Evolutionary conservation across 2,329 filamentous ascomycete species (phyloP).

Genomic region (Myriosclerotinia curreyana): DNA sequence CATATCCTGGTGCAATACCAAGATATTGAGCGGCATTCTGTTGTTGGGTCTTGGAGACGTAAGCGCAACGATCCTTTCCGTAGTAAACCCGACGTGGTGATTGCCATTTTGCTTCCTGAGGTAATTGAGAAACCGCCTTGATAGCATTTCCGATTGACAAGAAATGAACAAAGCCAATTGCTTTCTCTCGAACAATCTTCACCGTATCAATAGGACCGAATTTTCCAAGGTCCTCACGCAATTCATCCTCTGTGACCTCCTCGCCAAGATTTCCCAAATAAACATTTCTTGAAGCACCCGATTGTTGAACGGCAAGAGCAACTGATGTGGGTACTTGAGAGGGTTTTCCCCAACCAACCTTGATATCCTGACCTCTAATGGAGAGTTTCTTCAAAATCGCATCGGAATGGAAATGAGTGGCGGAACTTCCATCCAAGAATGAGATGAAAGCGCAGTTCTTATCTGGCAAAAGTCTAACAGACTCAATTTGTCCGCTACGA

Average conservation of each 20-base stretch:
- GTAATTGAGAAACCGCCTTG: conserved; percentile 94
- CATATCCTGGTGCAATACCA: conserved; percentile 93
- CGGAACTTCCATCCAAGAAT: conserved; percentile 94
- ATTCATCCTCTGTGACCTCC: conserved; percentile 84
- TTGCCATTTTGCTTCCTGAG: conserved; percentile 96
- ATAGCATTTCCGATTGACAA: conserved; percentile 96
- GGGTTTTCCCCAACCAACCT: conserved; percentile 98
- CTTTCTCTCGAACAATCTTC: conserved; percentile 97
- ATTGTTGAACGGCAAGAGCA: conserved; percentile 95
- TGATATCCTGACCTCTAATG: conserved; percentile 98
- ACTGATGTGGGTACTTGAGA: conserved; percentile 97
- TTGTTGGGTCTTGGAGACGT: conserved; percentile 98
- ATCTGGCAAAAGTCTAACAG: conserved; percentile 91
- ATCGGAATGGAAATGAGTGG: conserved; percentile 98
- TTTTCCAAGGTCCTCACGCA: conserved; percentile 92
- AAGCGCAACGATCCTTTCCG: conserved; percentile 96
- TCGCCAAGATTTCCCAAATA: conserved; percentile 93
- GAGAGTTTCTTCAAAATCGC: conserved; percentile 99
- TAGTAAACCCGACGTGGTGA: conserved; percentile 95
- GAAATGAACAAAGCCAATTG: conserved; percentile 96
- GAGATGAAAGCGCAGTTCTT: conserved; percentile 99
- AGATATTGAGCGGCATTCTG: conserved; percentile 98
- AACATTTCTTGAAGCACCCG: conserved; percentile 92
- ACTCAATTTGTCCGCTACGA: conserved; percentile 96
- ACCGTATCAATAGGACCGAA: conserved; percentile 96